Percentiles rank a stretch among this genome's conserved stretches.
Evolutionary conservation across 805 yeast genomes (phyloP).

Genomic region (Torulaspora quercuum): DNA sequence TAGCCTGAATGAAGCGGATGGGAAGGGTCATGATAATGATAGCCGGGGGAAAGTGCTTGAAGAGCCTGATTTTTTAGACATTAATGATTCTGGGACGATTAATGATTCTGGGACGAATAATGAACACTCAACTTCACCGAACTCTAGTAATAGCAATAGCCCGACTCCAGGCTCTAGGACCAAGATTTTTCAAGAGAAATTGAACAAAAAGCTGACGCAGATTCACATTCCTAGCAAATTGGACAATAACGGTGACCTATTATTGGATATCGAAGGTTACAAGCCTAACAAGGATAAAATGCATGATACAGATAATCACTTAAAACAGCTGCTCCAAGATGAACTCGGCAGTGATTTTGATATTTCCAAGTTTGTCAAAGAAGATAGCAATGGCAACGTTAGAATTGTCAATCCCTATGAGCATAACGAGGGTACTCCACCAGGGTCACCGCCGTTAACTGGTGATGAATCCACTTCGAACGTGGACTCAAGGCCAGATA

Average conservation of each 20-base stretch:
- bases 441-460: constrained; percentile 24
- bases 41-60: constrained; percentile 19
- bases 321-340: constrained; percentile 68
- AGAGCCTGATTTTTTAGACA: constrained; percentile 37
- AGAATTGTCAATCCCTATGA: constrained; percentile 47
- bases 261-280: constrained; percentile 93
- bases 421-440: constrained; percentile 18
- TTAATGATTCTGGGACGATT: constrained; percentile 18
- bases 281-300: constrained; percentile 79
- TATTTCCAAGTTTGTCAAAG: constrained; percentile 44
- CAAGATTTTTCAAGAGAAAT: constrained; percentile 35
- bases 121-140: constrained; percentile 2
- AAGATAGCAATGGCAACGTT: constrained; percentile 66
- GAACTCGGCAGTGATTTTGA: constrained; percentile 62
- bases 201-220: constrained; percentile 61
- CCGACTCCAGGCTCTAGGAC: constrained; percentile 15
- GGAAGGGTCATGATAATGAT: constrained; percentile 4
- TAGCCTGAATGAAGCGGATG: constrained; percentile 34
- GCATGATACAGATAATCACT: constrained; percentile 68
- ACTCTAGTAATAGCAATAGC: constrained; percentile 2
- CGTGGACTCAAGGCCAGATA: constrained; percentile 13
- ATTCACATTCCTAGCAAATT: constrained; percentile 84
- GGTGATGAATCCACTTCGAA: constrained; percentile 19
- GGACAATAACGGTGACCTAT: constrained; percentile 84
- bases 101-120: constrained; percentile 3